These are phyloP conservation scores for Delonix regia DNA, from an alignment of 306 rosid species.

Conservation along the genomic window DNA sequence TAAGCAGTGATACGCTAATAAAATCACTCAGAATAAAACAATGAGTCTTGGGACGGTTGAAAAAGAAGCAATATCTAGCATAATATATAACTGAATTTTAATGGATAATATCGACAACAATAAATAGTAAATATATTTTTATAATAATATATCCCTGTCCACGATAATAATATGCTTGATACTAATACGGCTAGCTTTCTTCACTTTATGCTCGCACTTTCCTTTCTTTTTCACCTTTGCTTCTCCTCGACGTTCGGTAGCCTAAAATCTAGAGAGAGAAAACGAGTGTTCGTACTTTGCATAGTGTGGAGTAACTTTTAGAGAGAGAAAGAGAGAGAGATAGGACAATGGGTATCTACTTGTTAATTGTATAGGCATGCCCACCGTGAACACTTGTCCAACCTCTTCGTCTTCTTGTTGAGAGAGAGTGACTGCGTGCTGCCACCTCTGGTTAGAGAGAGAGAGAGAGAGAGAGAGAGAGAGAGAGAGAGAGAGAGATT, in stretches of 20 bases:
- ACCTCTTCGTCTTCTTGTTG: slow-evolving; percentile 6
- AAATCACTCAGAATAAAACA: no score
- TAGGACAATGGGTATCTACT: not conserved
- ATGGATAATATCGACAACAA: no score
- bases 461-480: slow-evolving; percentile 35
- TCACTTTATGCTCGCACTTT: slow-evolving; percentile 35
- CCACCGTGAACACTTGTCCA: slow-evolving; percentile 44
- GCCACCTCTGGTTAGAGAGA: slow-evolving; percentile 3
- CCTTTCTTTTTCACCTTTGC: slow-evolving; percentile 64
- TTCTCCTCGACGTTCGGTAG: slow-evolving; percentile 81
- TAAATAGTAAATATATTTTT: no score
- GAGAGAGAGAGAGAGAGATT: slow-evolving; percentile 34
- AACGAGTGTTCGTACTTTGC: not conserved
- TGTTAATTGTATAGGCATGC: slow-evolving; percentile 15
- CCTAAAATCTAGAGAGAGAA: slow-evolving; percentile 41
- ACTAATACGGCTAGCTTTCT: slow-evolving; percentile 30
- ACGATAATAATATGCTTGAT: slow-evolving; percentile 16
- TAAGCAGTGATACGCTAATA: no score
- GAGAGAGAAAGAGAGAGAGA: slow-evolving; percentile 18
- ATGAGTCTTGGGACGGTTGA: no score
- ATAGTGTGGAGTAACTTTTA: not conserved
- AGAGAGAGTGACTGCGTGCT: not conserved
- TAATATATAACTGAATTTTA: no score
- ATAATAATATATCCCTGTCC: not conserved
- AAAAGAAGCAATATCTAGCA: no score